phyloP scores from a whole-genome alignment of 305 asterid species.

The Rubia tinctorum region DNA sequence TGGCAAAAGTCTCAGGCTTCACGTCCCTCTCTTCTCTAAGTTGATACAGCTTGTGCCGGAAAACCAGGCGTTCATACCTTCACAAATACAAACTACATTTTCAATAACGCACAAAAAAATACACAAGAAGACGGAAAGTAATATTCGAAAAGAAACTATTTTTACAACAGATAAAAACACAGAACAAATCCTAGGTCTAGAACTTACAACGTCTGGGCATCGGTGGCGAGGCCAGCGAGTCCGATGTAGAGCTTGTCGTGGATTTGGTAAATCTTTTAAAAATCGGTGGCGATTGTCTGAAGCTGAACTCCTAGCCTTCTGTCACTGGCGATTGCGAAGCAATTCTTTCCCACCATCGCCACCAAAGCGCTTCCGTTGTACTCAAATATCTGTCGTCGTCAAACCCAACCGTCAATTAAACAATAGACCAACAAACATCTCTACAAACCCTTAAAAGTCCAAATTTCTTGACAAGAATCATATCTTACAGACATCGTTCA shows the following conservation, averaged over 20 bases:
- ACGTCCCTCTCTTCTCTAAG: conserved; percentile 95
- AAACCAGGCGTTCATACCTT: conserved; percentile 81
- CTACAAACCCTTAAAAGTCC: neutral
- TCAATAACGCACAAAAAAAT: neutral
- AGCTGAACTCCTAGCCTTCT: conserved; percentile 89
- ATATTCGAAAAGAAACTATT: neutral
- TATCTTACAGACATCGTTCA: conserved; percentile 1
- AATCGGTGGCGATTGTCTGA: conserved; percentile 88
- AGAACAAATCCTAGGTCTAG: neutral
- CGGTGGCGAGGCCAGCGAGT: conserved; percentile 84
- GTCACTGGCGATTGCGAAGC: conserved; percentile 98
- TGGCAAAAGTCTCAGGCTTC: conserved; percentile 98
- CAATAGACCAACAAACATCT: neutral
- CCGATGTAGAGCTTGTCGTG: conserved; percentile 89
- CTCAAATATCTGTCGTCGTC: conserved; percentile 71
- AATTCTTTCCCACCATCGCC: conserved; percentile 98
- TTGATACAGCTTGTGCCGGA: conserved; percentile 88
- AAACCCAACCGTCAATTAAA: neutral
- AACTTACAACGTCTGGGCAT: conserved; percentile 74
- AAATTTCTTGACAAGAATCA: neutral
- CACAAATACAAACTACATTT: neutral
- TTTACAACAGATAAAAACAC: neutral
- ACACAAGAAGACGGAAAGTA: neutral
- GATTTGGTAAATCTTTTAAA: conserved; percentile 69
- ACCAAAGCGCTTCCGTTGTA: conserved; percentile 97